Base-by-base conservation (phyloP, 2,329 filamentous ascomycete genomes). In the Lasiodiplodia sp. region DNA sequence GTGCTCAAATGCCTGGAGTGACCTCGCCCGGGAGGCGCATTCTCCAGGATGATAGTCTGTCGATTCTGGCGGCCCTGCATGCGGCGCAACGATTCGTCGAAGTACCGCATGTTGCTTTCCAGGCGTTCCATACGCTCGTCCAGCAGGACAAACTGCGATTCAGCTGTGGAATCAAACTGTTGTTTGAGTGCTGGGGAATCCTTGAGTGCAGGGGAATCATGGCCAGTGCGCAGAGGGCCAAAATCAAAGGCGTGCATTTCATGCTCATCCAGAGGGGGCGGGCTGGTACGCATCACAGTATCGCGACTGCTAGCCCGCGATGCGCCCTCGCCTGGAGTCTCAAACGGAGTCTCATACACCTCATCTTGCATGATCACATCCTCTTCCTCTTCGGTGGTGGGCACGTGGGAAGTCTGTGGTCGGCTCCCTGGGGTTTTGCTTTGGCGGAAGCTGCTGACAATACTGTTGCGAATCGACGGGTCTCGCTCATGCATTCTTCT, bases 41-140 rank as follows among this genome's bases (percentile, higher is more conserved):
- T 78, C 58, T 79, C 77, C 11, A 80, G 75, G 49, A 80, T 78
- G 68, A 80, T 78, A 63, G 78, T 79, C 69, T 80, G 77, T 4
- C 76, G 76, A 55, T 77, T 77, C 68, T 70, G 78, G 69, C 75
- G 76, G 8, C 75, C 74, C 11, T 76, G 77, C 25, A 80, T 68
- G 31, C 76, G 75, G 47, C 73, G 77, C 10, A 79, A 70, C 1
- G 77, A 77, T 2, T 71, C 70, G 64, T 78, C 77, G 14, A 80
- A 73, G 11, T 70, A 71, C 1, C 74, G 73, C 66, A 78, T 72
- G 40, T 72, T 75, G 52, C 71, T 72, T 70, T 80, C 78, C 2
- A 80, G 72, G 18, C 72, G 68, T 34, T 74, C 70, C 18, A 80
- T 73, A 18, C 78, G 77, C 18, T 79, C 77, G 66, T 79, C 78